A percentile compares a stretch with the other conserved stretches of the same genome.
Conservation (phyloP, 345 rosid genomes). For the Xanthoceras sorbifolium region DNA sequence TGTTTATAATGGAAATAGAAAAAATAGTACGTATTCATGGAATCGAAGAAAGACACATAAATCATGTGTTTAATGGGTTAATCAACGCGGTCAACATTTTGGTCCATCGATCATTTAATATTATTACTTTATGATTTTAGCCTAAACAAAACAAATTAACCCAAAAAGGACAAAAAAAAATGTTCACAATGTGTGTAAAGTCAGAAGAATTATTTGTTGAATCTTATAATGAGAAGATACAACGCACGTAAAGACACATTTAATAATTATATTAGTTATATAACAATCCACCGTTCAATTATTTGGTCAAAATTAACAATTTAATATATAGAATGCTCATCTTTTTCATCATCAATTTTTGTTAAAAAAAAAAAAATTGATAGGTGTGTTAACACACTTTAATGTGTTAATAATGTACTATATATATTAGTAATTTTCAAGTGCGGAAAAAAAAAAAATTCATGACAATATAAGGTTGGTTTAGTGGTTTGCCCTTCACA, state of each 20-base stretch:
- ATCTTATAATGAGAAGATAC: too few relatives aligned
- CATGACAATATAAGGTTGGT: too few relatives aligned
- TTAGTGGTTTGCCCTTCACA: too few relatives aligned
- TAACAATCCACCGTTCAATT: neutral
- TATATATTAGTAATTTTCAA: too few relatives aligned
- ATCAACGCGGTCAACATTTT: conserved; percentile 1
- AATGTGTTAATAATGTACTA: too few relatives aligned
- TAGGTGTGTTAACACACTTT: too few relatives aligned
- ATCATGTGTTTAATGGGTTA: neutral
- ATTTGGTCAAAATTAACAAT: neutral
- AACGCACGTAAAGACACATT: too few relatives aligned
- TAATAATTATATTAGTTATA: too few relatives aligned
- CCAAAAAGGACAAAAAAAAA: neutral
- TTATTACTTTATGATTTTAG: neutral
- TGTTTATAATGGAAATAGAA: neutral
- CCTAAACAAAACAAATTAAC: neutral
- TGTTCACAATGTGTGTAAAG: neutral
- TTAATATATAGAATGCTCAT: neutral
- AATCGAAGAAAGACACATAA: neutral
- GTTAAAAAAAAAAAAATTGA: neutral
- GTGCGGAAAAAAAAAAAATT: too few relatives aligned
- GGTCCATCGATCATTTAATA: too few relatives aligned
- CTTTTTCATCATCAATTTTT: neutral
- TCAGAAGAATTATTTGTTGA: too few relatives aligned
- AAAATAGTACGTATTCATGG: neutral